Percentiles rank a stretch among this genome's conserved stretches.
Evolutionary conservation across 768 basidiomycete species (phyloP).

Genomic region (Russula griseocarnosa): DNA sequence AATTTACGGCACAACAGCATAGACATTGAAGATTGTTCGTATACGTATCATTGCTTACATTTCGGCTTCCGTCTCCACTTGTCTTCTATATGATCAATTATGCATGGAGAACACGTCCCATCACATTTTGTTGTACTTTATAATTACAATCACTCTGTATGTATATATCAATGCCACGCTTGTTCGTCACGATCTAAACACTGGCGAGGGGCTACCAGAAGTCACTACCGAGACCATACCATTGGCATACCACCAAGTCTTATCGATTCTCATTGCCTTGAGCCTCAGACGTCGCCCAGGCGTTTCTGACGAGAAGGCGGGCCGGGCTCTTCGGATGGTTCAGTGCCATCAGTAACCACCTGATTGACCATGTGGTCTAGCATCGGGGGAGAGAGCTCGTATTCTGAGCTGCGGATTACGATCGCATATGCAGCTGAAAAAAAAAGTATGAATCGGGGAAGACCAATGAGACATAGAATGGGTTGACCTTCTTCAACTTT

Average conservation of each 20-base stretch:
- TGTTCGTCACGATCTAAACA: background rate
- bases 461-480: background rate
- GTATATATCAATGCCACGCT: conserved; percentile 4
- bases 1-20: conserved; percentile 3
- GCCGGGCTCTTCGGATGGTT: conserved; percentile 8
- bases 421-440: conserved; percentile 68
- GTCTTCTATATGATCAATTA: conserved; percentile 1
- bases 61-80: background rate
- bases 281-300: background rate
- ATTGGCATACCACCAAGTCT: background rate
- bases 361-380: conserved; percentile 63
- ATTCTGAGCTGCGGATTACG: conserved; percentile 67
- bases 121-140: conserved; percentile 6
- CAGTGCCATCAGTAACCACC: conserved; percentile 16
- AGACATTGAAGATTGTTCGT: background rate
- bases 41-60: conserved; percentile 1
- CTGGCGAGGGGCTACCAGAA: background rate
- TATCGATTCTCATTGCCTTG: background rate
- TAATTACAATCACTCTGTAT: background rate
- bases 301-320: conserved; percentile 3
- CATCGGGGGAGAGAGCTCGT: conserved; percentile 61
- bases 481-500: conserved; percentile 89
- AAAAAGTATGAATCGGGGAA: conserved; percentile 1
- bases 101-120: background rate
- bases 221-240: background rate